A percentile compares a stretch with the other conserved stretches of the same genome.
phyloP scores from a whole-genome alignment of 2,329 filamentous ascomycete species.

The Cylindrodendrum hubeiense region DNA sequence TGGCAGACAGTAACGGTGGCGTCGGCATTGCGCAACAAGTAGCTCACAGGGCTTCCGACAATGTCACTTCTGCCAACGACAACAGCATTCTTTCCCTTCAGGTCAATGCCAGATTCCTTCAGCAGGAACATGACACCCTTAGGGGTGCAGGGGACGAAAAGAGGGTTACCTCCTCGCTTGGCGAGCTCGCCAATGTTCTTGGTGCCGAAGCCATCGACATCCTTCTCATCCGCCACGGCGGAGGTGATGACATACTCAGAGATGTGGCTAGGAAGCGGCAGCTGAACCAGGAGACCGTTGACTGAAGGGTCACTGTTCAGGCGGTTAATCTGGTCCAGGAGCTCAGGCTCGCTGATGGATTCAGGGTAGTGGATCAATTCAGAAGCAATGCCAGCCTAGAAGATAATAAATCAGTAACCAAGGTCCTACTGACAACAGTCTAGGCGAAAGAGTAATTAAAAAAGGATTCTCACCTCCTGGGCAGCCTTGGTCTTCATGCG shows the following conservation, averaged over 20 bases:
- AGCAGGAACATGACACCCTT: conserved; percentile 97
- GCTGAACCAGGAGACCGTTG: conserved; percentile 93
- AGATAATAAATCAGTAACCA: conserved; percentile 5
- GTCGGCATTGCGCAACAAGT: conserved; percentile 93
- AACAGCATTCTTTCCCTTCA: conserved; percentile 92
- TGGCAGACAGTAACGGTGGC: conserved; percentile 98
- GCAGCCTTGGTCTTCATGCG: conserved; percentile 99
- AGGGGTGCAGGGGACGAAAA: conserved; percentile 95
- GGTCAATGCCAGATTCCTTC: conserved; percentile 83
- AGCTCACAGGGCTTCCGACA: conserved; percentile 96
- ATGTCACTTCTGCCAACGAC: conserved; percentile 97
- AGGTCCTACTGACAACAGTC: background rate
- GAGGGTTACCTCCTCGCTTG: conserved; percentile 90
- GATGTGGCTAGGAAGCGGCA: conserved; percentile 90
- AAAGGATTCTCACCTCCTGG: conserved; percentile 74
- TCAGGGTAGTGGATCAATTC: conserved; percentile 87
- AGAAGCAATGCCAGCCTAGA: conserved; percentile 89
- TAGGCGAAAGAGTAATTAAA: conserved; percentile 2
- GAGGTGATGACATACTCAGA: conserved; percentile 93
- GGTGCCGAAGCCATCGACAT: conserved; percentile 97
- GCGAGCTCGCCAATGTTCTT: conserved; percentile 96
- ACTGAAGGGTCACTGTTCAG: conserved; percentile 90
- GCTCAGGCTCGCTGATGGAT: conserved; percentile 83
- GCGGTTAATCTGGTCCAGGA: conserved; percentile 82
- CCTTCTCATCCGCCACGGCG: conserved; percentile 91